These are phyloP conservation scores for Aeschynomene evenia DNA, from an alignment of 306 rosid genomes.

Conservation along the genomic window DNA sequence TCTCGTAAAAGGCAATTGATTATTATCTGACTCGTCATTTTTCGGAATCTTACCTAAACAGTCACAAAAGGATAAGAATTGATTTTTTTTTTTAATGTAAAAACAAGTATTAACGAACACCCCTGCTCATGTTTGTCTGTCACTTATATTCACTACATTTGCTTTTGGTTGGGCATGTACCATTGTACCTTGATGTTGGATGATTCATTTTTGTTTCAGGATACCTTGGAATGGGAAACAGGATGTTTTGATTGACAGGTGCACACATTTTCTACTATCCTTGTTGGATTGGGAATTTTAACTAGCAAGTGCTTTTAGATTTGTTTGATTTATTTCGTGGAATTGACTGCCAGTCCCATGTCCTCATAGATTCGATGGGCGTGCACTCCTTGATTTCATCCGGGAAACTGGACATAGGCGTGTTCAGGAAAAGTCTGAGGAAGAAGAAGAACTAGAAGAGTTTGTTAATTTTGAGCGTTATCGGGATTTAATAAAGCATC, in stretches of 20 bases:
- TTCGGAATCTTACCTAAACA: neutral
- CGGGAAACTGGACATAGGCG: conserved; percentile 74
- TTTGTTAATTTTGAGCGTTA: conserved; percentile 99
- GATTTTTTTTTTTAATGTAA: neutral
- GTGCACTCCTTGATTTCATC: conserved; percentile 93
- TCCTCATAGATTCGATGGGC: conserved; percentile 86
- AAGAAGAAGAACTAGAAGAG: conserved; percentile 99
- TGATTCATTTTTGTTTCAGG: conserved; percentile 47
- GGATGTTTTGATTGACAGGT: conserved; percentile 93
- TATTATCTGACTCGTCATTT: neutral
- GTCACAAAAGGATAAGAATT: neutral
- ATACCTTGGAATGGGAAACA: conserved; percentile 99
- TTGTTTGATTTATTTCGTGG: neutral
- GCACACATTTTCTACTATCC: neutral
- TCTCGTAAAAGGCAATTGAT: neutral
- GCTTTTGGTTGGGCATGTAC: neutral
- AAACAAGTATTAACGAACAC: neutral
- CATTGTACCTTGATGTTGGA: neutral
- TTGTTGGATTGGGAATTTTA: neutral
- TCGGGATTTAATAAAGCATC: conserved; percentile 99
- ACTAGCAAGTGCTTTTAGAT: neutral
- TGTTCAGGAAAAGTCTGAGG: conserved; percentile 79
- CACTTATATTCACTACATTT: neutral
- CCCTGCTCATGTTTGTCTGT: neutral
- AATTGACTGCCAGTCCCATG: conserved; percentile 13